Base-by-base conservation (phyloP, 176 grass and related monocot species). In the Cymbopogon citratus region DNA sequence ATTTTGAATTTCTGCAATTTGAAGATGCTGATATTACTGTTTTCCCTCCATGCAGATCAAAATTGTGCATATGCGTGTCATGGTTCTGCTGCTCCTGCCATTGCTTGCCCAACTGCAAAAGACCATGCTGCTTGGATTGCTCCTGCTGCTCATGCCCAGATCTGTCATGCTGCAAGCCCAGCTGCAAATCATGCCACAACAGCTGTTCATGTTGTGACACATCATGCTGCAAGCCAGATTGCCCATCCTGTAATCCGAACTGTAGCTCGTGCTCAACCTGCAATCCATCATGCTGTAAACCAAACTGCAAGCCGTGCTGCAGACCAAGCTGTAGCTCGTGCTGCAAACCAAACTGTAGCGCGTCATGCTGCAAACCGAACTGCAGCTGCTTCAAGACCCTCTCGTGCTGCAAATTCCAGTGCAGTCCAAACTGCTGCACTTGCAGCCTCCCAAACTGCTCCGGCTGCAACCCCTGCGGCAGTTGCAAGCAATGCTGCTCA, bases 71-170 rank as follows among this genome's bases (percentile, higher is more conserved):
- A 63, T 81, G 81, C 29, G 9, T 73, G 8, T 66, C 86, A 65
- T 89, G 77, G 36, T 33, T 87, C 46, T 95, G 89, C 79, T 92
- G 87, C 66, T 76, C 36, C 3, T 84, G 85, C 19, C 77, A 52
- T 7, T 87, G 73, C 82, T 44, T 63, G 3, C 46, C 65, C 24
- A 25, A 81, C 33, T 89, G 80, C 29, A 57, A 57, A 67, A 73
- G 34, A 16, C 46, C 79, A 33, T 74, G 28, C 18, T 87, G 66
- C 52, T 87, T 76, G 25, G 48, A 51, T 49, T 73, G 74, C 27
- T 77, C 76, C 19, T 90, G 87, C 80, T 83, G 89, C 71, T 74
- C 63, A 33, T 77, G 80, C 23, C 74, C 70, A 25, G 69, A 83
- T 21, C 63, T 84, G 52, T 64, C 83, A 2, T 83, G 82, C 73